Evolutionary conservation across 2,329 filamentous ascomycete species (phyloP).

Genomic region (Gnomoniopsis sp.): DNA sequence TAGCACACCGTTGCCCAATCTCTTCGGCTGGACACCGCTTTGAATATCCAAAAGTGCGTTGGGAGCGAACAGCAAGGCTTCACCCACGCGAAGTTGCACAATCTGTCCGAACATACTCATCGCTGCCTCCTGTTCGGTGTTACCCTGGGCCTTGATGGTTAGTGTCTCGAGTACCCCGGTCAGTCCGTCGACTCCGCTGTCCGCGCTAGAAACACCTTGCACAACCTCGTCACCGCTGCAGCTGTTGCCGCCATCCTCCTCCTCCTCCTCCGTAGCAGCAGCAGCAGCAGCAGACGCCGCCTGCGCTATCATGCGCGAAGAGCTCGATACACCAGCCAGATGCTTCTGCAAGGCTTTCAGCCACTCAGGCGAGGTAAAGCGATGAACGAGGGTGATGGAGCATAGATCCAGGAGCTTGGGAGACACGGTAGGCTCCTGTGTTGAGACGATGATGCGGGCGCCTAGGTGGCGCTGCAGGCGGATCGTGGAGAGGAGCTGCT

Average conservation of each 20-base stretch:
- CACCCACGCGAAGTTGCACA: conserved; percentile 38
- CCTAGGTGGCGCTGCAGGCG: conserved; percentile 70
- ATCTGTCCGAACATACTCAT: conserved; percentile 39
- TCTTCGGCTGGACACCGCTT: conserved; percentile 18
- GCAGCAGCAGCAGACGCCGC: too few relatives aligned
- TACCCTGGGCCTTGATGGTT: conserved; percentile 6
- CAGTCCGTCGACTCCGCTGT: not conserved
- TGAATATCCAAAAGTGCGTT: conserved; percentile 35
- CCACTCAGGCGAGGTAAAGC: conserved; percentile 50
- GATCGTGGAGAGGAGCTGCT: conserved; percentile 59
- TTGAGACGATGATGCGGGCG: conserved; percentile 65
- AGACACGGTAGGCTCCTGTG: conserved; percentile 72
- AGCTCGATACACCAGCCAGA: conserved; percentile 53
- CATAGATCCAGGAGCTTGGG: conserved; percentile 67
- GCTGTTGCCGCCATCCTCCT: not conserved
- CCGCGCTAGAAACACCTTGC: not conserved
- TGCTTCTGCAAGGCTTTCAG: conserved; percentile 26
- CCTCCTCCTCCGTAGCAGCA: conserved; percentile 47
- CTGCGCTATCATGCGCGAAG: too few relatives aligned
- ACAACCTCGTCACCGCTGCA: not conserved
- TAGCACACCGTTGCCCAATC: conserved; percentile 36
- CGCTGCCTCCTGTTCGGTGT: conserved; percentile 19
- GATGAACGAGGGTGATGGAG: conserved; percentile 67
- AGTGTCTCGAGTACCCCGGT: conserved; percentile 10
- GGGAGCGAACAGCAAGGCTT: conserved; percentile 45